Percentiles rank a stretch among this genome's conserved stretches.
Conservation (phyloP, 2,329 filamentous ascomycete species). For the Penicillium freii region DNA sequence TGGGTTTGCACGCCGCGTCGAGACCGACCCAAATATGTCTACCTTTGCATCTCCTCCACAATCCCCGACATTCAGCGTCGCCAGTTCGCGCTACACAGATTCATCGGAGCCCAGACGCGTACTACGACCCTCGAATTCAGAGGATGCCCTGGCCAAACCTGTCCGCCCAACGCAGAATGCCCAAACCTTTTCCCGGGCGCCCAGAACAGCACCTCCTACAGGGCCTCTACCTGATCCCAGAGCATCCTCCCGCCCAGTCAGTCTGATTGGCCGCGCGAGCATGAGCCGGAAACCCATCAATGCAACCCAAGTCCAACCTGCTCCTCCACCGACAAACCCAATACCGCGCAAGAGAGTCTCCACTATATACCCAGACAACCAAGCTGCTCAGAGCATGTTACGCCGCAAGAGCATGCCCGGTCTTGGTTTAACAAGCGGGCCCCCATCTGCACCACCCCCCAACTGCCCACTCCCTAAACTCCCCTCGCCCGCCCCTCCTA, state of each 20-base stretch:
- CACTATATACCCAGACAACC: constrained; percentile 10
- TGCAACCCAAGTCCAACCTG: constrained; percentile 4
- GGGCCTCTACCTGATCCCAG: constrained; percentile 15
- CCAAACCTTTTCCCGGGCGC: constrained; percentile 19
- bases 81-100: constrained; percentile 24
- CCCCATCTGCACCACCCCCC: constrained; percentile 33
- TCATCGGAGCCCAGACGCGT: constrained; percentile 24
- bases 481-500: constrained; percentile 26
- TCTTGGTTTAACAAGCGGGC: constrained; percentile 31
- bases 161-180: constrained; percentile 14
- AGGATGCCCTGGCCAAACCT: constrained; percentile 27
- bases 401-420: constrained; percentile 38
- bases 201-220: constrained; percentile 7
- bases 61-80: constrained; percentile 31
- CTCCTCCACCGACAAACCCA: constrained; percentile 10
- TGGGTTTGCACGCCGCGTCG: constrained; percentile 14
- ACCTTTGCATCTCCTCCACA: constrained; percentile 33
- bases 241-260: constrained; percentile 22
- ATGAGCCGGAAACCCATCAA: constrained; percentile 12
- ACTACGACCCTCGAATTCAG: constrained; percentile 31
- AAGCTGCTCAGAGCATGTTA: constrained; percentile 17
- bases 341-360: constrained; percentile 17
- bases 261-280: constrained; percentile 19
- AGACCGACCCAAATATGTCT: constrained; percentile 21
- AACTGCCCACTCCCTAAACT: constrained; percentile 37